phyloP scores from a whole-genome alignment of 352 stramenopile species.

The Bremia lactucae region DNA sequence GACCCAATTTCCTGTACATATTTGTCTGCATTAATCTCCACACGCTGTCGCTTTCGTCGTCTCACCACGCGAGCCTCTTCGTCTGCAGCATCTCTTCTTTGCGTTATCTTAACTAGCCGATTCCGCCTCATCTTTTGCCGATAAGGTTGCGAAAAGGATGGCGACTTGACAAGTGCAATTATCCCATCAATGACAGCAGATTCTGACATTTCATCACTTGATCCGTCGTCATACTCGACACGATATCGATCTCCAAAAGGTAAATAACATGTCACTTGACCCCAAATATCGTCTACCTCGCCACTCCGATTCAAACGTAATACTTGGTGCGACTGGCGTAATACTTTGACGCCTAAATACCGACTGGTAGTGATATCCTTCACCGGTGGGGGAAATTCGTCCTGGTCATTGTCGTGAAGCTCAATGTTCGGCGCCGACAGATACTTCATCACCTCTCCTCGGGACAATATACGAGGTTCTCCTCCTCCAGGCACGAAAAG shows the following conservation, averaged over 20 bases:
- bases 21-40: neutral
- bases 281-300: constrained; percentile 15
- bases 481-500: constrained; percentile 42
- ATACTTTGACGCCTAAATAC: constrained; percentile 38
- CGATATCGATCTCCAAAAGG: constrained; percentile 50
- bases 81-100: constrained; percentile 6
- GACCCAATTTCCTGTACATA: constrained; percentile 7
- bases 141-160: constrained; percentile 18
- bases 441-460: constrained; percentile 56
- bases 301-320: constrained; percentile 1
- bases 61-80: constrained; percentile 1
- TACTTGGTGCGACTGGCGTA: constrained; percentile 13
- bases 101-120: constrained; percentile 3
- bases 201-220: constrained; percentile 36
- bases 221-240: constrained; percentile 43
- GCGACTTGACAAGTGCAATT: constrained; percentile 31
- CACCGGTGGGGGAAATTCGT: constrained; percentile 36
- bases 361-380: constrained; percentile 37
- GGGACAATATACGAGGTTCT: constrained; percentile 22
- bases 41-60: constrained; percentile 19
- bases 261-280: constrained; percentile 40
- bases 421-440: constrained; percentile 42
- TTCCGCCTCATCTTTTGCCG: constrained; percentile 5
- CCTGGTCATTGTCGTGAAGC: constrained; percentile 33
- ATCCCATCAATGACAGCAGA: constrained; percentile 50